Conservation (phyloP, 352 stramenopile genomes). For the Thalassiosira exigua region DNA sequence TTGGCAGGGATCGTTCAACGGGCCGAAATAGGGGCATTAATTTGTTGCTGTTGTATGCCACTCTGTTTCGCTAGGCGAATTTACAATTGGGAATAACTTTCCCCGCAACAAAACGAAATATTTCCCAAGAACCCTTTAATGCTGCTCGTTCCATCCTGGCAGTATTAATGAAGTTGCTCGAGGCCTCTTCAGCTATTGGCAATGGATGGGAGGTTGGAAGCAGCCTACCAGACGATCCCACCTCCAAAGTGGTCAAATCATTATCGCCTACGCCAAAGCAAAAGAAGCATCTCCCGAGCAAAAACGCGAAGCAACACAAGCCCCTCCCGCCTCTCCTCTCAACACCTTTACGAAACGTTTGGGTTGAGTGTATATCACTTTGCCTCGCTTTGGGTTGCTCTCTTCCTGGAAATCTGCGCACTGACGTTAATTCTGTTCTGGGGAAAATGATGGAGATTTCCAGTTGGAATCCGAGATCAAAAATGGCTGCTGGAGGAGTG, state of each 20-base stretch:
- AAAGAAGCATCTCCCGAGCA: slow-evolving; percentile 35
- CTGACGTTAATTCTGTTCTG: slow-evolving; percentile 73
- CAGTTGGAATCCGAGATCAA: slow-evolving; percentile 72
- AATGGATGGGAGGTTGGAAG: slow-evolving; percentile 9
- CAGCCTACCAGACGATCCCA: slow-evolving; percentile 13
- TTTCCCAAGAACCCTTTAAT: slow-evolving; percentile 57
- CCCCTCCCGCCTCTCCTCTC: slow-evolving; percentile 71
- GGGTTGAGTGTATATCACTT: slow-evolving; percentile 81
- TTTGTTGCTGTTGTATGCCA: no score
- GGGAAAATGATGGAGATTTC: slow-evolving; percentile 80
- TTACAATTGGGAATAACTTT: slow-evolving; percentile 51
- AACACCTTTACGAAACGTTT: slow-evolving; percentile 73
- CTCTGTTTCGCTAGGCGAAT: slow-evolving; percentile 31
- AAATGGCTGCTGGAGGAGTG: slow-evolving; percentile 73
- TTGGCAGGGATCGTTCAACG: no score
- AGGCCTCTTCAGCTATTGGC: slow-evolving; percentile 67
- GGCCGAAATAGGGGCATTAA: no score
- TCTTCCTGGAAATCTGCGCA: slow-evolving; percentile 71
- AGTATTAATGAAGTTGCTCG: slow-evolving; percentile 83
- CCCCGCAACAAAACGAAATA: slow-evolving; percentile 26
- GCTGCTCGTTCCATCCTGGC: slow-evolving; percentile 81
- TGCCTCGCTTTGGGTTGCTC: slow-evolving; percentile 74
- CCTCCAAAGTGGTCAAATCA: slow-evolving; percentile 26
- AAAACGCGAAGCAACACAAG: slow-evolving; percentile 55
- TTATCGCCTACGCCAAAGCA: slow-evolving; percentile 40